A percentile compares a stretch with the other conserved stretches of the same genome.
Conservation (phyloP, 345 rosid genomes). For the Boechera stricta region DNA sequence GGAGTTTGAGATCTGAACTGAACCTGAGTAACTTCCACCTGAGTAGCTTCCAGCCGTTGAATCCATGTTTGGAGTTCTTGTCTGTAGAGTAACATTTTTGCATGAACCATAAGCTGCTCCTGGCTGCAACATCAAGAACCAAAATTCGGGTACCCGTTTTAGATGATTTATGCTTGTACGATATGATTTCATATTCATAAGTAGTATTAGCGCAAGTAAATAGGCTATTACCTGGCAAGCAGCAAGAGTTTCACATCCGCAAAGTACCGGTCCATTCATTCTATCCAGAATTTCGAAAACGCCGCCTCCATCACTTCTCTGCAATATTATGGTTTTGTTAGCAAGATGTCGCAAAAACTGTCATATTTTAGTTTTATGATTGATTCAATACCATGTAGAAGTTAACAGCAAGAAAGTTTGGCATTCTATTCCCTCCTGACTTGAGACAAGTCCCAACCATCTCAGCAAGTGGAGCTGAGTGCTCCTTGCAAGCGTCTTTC, state of each 20-base stretch:
- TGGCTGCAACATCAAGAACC: conserved; percentile 55
- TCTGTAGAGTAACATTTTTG: conserved; percentile 65
- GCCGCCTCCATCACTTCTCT: conserved; percentile 98
- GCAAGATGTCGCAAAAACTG: not conserved
- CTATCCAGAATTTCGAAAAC: conserved; percentile 81
- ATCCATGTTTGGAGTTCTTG: conserved; percentile 54
- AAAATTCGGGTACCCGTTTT: not conserved
- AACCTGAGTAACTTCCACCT: conserved; percentile 82
- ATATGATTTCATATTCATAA: conserved; percentile 2
- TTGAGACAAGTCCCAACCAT: conserved; percentile 90
- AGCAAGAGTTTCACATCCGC: conserved; percentile 78
- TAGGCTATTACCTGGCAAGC: conserved; percentile 81
- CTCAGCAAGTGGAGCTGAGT: conserved; percentile 77
- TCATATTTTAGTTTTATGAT: not conserved
- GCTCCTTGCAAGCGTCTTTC: conserved; percentile 90
- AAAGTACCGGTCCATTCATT: conserved; percentile 81
- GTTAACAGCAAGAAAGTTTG: conserved; percentile 93
- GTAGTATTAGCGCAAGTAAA: not conserved
- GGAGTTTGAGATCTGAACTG: conserved; percentile 78
- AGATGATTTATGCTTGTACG: conserved; percentile 20
- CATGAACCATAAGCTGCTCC: conserved; percentile 91
- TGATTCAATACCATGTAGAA: conserved; percentile 80
- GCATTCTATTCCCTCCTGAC: conserved; percentile 80
- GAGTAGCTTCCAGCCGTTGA: conserved; percentile 41
- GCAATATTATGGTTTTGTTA: conserved; percentile 26